Conservation (phyloP, 225 moss, liverwort and hornwort genomes). For the Polytrichum commune region DNA sequence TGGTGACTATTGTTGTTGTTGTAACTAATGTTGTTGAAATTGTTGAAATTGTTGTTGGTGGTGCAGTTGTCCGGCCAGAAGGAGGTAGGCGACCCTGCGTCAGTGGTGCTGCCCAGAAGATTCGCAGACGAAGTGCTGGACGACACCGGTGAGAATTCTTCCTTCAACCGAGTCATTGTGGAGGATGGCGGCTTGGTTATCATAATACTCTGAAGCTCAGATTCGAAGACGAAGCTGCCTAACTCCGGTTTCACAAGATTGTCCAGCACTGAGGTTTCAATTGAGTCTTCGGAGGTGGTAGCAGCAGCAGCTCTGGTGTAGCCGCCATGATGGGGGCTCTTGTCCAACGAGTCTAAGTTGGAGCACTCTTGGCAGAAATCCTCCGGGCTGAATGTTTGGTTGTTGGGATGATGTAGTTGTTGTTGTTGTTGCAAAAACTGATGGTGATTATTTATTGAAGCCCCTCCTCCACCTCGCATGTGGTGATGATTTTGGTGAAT, state of each 20-base stretch:
- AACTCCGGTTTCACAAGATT: slow-evolving; percentile 16
- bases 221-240: slow-evolving; percentile 24
- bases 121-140: slow-evolving; percentile 37
- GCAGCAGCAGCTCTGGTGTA: too few species aligned
- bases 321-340: neutral
- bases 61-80: slow-evolving; percentile 40
- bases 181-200: neutral
- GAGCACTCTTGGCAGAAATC: slow-evolving; percentile 24
- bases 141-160: slow-evolving; percentile 30
- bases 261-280: slow-evolving; percentile 21
- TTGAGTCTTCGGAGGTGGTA: slow-evolving; percentile 23
- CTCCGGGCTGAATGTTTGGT: slow-evolving; percentile 2
- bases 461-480: too few species aligned
- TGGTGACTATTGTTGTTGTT: neutral
- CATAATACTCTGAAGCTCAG: slow-evolving; percentile 15
- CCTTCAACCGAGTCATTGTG: slow-evolving; percentile 16
- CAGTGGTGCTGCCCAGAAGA: slow-evolving; percentile 21
- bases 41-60: slow-evolving; percentile 1
- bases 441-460: neutral
- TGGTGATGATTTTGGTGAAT: too few species aligned
- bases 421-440: slow-evolving; percentile 2
- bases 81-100: slow-evolving; percentile 48
- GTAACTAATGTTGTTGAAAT: neutral
- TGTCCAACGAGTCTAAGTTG: slow-evolving; percentile 9
- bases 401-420: neutral